Base-by-base conservation (phyloP, 164 flowering plant species). In the Umbellularia californica region DNA sequence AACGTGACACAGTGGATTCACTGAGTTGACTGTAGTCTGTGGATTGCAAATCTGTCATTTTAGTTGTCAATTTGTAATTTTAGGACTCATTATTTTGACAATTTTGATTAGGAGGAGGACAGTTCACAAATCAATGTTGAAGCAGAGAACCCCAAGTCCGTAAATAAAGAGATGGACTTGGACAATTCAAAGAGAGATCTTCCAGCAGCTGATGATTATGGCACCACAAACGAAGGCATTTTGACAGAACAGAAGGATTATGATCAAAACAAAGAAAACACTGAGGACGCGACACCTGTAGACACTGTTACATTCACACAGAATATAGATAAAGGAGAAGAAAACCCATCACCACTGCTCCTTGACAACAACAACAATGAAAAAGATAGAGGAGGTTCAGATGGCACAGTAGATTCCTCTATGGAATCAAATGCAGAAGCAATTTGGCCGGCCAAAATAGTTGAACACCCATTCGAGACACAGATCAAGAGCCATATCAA, bases 381-480 rank as follows among this genome's bases (percentile, higher is more conserved):
- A 1, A 20, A 67, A 17, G 69, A 67, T 25, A 50, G 41, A 69
- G 51, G 13, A 14, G n/a, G 60, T 2, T 77, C 82, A 25, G 78
- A 76, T 72, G 79, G 71, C 67, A 79, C 84, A 33, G 70, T 47
- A 5, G 70, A 74, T 66, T 78, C 84, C 52, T 77, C 86, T 5
- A 52, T 71, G 67, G 84, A 79, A 52, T 82, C 82, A 22, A 79
- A 73, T 41, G 75, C 75, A 0, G 85, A 79, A 27, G 75, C 81
- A 72, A 50, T 80, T 14, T 80, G 84, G 87, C 88, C 82, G 11
- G 76, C 66, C 5, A 85, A 79, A 50, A 47, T 70, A 28, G 64
- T 77, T 1, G 84, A 79, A 55, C 19, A 13, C 5, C 60, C 60
- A 23, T 19, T 7, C 28, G 27, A 65, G 19, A 35, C 77, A 55